A percentile compares a stretch with the other conserved stretches of the same genome.
Conservation (phyloP, 768 basidiomycete species). For the Xerocomus brunneocitrinus region DNA sequence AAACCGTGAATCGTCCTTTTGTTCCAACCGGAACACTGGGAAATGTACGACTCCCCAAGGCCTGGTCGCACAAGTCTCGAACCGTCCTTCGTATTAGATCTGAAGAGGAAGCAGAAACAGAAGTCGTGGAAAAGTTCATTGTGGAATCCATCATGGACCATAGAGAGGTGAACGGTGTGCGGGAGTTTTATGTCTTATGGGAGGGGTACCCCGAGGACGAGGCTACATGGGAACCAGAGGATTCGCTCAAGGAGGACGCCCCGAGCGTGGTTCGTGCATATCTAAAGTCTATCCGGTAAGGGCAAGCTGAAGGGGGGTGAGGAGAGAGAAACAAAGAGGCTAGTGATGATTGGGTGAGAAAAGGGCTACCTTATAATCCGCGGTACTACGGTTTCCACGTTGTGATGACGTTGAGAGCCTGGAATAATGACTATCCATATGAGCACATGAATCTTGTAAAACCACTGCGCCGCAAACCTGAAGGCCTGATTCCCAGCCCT, state of each 20-base stretch:
- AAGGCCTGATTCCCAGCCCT: background rate
- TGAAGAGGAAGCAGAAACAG: constrained; percentile 28
- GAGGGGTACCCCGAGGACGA: constrained; percentile 46
- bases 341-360: constrained; percentile 7
- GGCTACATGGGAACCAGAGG: constrained; percentile 58
- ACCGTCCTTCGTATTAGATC: constrained; percentile 38
- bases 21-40: constrained; percentile 24
- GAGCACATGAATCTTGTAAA: background rate
- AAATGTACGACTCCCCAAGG: constrained; percentile 41
- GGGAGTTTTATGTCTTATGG: constrained; percentile 52
- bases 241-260: constrained; percentile 44
- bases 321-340: background rate
- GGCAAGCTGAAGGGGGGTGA: background rate
- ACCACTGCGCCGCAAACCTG: background rate
- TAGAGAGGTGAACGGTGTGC: constrained; percentile 31
- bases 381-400: constrained; percentile 9
- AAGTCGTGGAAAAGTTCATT: constrained; percentile 39
- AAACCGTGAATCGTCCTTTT: constrained; percentile 36
- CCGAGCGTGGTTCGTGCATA: constrained; percentile 43
- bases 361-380: constrained; percentile 9
- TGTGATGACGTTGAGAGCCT: constrained; percentile 8
- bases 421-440: background rate
- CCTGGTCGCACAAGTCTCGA: constrained; percentile 52
- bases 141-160: constrained; percentile 38
- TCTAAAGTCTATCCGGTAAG: constrained; percentile 13